Conservation (phyloP, 352 stramenopile genomes). For the Globisporangium camurandrum region DNA sequence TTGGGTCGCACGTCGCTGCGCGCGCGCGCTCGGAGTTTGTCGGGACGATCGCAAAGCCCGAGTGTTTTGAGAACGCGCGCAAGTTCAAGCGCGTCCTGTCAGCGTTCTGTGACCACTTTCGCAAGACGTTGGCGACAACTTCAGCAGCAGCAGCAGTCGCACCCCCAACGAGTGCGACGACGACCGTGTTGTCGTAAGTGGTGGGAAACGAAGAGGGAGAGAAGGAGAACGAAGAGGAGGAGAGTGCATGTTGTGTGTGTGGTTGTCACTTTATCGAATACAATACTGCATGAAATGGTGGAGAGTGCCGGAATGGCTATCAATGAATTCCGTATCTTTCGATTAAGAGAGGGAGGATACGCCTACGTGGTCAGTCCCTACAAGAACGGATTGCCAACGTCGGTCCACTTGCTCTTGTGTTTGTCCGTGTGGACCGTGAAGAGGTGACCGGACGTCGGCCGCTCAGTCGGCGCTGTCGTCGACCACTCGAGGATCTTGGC, state of each 20-base stretch:
- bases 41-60: conserved; percentile 42
- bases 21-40: conserved; percentile 51
- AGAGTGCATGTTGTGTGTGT: too few species aligned
- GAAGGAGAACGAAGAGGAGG: too few species aligned
- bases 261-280: too few species aligned
- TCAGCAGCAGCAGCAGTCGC: not conserved
- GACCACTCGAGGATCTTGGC: conserved; percentile 75
- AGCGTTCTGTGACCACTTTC: conserved; percentile 75
- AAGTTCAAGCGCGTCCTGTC: conserved; percentile 75
- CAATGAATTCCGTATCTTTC: too few species aligned
- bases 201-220: too few species aligned
- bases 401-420: conserved; percentile 49
- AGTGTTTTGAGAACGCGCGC: conserved; percentile 65
- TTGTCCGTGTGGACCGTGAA: conserved; percentile 59
- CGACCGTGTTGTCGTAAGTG: too few species aligned
- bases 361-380: too few species aligned
- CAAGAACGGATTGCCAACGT: conserved; percentile 64
- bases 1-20: conserved; percentile 47
- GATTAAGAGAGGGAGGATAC: too few species aligned
- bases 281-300: too few species aligned
- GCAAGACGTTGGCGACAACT: conserved; percentile 30
- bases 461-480: conserved; percentile 20
- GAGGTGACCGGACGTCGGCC: conserved; percentile 59
- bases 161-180: conserved; percentile 9
- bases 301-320: too few species aligned